Conservation (phyloP, 768 basidiomycete species). For the Auriscalpium vulgare region DNA sequence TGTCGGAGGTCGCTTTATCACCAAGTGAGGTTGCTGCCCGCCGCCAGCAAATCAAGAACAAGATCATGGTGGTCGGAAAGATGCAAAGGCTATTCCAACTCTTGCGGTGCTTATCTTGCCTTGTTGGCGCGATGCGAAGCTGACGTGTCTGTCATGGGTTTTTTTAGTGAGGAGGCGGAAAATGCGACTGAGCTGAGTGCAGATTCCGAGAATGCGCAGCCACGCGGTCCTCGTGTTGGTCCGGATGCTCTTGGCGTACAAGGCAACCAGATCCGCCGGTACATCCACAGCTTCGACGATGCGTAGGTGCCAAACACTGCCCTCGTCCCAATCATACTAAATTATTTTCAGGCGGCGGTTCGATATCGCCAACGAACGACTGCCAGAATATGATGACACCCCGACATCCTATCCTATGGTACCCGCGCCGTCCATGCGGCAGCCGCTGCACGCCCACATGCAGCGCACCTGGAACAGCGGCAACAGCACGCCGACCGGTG, state of each 20-base stretch:
- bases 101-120: slow-evolving; percentile 52
- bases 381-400: slow-evolving; percentile 46
- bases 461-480: slow-evolving; percentile 11
- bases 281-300: slow-evolving; percentile 67
- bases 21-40: slow-evolving; percentile 42
- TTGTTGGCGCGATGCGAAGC: not conserved
- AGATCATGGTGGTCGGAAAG: slow-evolving; percentile 86
- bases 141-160: no score
- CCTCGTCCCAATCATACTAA: not conserved
- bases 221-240: slow-evolving; percentile 23
- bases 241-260: slow-evolving; percentile 57
- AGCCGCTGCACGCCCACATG: slow-evolving; percentile 14
- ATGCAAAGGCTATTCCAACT: slow-evolving; percentile 89
- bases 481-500: slow-evolving; percentile 10
- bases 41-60: slow-evolving; percentile 80
- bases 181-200: slow-evolving; percentile 58
- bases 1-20: slow-evolving; percentile 17
- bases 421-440: slow-evolving; percentile 58
- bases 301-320: slow-evolving; percentile 42
- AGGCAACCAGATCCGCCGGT: slow-evolving; percentile 46
- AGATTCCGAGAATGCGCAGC: slow-evolving; percentile 21
- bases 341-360: slow-evolving; percentile 48
- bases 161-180: slow-evolving; percentile 65
- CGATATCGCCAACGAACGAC: slow-evolving; percentile 67
- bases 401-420: slow-evolving; percentile 33